A percentile compares a stretch with the other conserved stretches of the same genome.
Conservation (phyloP, 345 rosid genomes). For the Iberis pinnata region DNA sequence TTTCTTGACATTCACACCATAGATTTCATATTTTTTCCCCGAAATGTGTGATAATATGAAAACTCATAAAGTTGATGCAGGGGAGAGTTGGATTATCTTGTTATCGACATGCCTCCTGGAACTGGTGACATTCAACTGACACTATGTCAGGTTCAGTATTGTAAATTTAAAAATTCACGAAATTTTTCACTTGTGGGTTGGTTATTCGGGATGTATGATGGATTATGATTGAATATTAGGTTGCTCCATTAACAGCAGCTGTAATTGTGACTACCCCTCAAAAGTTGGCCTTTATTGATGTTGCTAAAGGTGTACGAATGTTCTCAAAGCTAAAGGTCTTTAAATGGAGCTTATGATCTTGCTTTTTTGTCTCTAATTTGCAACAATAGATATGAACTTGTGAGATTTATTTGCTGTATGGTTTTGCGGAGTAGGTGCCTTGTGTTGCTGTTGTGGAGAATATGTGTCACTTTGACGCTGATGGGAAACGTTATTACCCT, state of each 20-base stretch:
- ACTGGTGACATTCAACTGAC: slow-evolving; percentile 97
- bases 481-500: slow-evolving; percentile 92
- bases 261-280: slow-evolving; percentile 97
- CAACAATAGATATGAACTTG: slow-evolving; percentile 2
- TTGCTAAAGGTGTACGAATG: slow-evolving; percentile 97
- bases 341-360: slow-evolving; percentile 13
- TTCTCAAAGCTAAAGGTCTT: slow-evolving; percentile 91
- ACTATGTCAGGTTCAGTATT: slow-evolving; percentile 71
- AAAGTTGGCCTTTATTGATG: slow-evolving; percentile 89
- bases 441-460: slow-evolving; percentile 95
- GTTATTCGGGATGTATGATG: too few relatives aligned
- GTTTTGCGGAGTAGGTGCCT: slow-evolving; percentile 58
- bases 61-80: slow-evolving; percentile 29
- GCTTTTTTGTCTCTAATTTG: slow-evolving; percentile 6
- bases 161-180: too few relatives aligned
- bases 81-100: slow-evolving; percentile 98
- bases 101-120: slow-evolving; percentile 99
- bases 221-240: slow-evolving; percentile 38
- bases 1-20: slow-evolving; percentile 2
- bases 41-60: too few relatives aligned
- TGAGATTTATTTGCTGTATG: slow-evolving; percentile 7
- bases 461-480: slow-evolving; percentile 96
- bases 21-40: too few relatives aligned
- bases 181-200: too few relatives aligned
- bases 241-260: slow-evolving; percentile 89